These are phyloP conservation scores for Incumbomyces lentus DNA, from an alignment of 2,329 filamentous ascomycete species.

Conservation along the genomic window DNA sequence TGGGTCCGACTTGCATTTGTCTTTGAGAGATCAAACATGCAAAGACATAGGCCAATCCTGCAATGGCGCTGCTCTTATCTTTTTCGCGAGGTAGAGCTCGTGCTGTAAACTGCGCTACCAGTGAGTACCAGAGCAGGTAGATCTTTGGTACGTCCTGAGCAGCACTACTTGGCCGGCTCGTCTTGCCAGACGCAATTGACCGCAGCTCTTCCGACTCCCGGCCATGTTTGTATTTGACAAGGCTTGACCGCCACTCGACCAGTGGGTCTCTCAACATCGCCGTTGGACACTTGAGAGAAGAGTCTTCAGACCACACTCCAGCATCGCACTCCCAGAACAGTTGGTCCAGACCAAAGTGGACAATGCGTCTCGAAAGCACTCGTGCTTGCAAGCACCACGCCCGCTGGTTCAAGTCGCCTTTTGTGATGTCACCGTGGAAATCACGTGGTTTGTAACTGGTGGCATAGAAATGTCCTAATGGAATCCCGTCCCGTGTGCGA, in stretches of 20 bases:
- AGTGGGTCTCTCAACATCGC: conserved; percentile 17
- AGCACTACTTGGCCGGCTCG: conserved; percentile 12
- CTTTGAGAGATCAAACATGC: conserved; percentile 6
- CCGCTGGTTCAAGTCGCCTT: conserved; percentile 5
- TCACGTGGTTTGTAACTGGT: conserved; percentile 2
- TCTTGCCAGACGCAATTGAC: conserved; percentile 4
- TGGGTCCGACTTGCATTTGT: conserved; percentile 1
- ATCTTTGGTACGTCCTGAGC: conserved; percentile 2
- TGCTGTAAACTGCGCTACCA: conserved; percentile 3
- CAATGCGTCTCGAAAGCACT: conserved; percentile 1
- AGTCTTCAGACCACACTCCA: conserved; percentile 6
- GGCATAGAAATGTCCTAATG: conserved; percentile 2
- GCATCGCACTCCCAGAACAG: conserved; percentile 8
- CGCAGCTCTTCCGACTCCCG: background rate
- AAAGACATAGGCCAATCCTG: conserved; percentile 6
- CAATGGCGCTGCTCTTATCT: conserved; percentile 7
- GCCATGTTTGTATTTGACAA: conserved; percentile 3
- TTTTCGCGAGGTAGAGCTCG: conserved; percentile 4
- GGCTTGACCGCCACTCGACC: conserved; percentile 4
- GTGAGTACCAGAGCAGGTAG: conserved; percentile 6
- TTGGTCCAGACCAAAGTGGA: conserved; percentile 6
- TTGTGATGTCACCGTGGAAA: conserved; percentile 5
- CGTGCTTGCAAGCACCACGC: conserved; percentile 6
- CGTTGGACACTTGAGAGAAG: conserved; percentile 8
- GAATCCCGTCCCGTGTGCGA: conserved; percentile 1